phyloP scores from a whole-genome alignment of 2,329 filamentous ascomycete species.

The Pestalotiopsis fici region DNA sequence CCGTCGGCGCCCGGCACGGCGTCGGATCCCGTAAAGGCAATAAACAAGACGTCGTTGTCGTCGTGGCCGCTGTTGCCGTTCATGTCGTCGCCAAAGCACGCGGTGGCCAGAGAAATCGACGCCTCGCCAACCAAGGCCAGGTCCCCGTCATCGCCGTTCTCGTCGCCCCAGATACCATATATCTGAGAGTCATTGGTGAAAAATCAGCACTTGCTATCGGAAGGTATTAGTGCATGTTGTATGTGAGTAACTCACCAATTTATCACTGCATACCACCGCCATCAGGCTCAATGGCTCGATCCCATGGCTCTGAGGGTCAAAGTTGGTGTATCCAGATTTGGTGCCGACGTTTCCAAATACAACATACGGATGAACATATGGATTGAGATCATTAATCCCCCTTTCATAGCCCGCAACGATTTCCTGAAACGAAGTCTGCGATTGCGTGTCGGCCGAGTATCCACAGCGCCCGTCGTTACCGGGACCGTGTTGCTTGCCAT shows the following conservation, averaged over 20 bases:
- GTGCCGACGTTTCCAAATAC: slow-evolving; percentile 52
- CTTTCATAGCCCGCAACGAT: slow-evolving; percentile 33
- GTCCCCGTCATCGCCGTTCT: neutral
- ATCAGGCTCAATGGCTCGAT: slow-evolving; percentile 54
- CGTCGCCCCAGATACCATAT: slow-evolving; percentile 5
- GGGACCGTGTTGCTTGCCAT: neutral
- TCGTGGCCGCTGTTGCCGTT: neutral
- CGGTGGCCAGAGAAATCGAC: neutral
- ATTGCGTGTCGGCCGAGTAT: slow-evolving; percentile 25
- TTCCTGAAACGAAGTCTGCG: slow-evolving; percentile 46
- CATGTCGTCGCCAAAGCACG: neutral
- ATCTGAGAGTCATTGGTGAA: neutral
- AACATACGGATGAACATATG: slow-evolving; percentile 53
- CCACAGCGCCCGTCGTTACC: neutral
- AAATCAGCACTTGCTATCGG: too few species aligned
- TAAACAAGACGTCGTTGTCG: neutral
- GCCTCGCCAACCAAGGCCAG: neutral
- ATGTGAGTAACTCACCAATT: neutral
- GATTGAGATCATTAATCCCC: slow-evolving; percentile 45
- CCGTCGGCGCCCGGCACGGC: neutral
- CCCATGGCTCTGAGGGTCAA: slow-evolving; percentile 39
- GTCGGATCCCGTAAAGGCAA: neutral
- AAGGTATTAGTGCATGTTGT: too few species aligned
- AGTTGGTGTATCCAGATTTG: slow-evolving; percentile 32
- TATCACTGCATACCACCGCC: slow-evolving; percentile 36